These are phyloP conservation scores for Penicillium roqueforti DNA, from an alignment of 495 filamentous ascomycete genomes.

Conservation along the genomic window DNA sequence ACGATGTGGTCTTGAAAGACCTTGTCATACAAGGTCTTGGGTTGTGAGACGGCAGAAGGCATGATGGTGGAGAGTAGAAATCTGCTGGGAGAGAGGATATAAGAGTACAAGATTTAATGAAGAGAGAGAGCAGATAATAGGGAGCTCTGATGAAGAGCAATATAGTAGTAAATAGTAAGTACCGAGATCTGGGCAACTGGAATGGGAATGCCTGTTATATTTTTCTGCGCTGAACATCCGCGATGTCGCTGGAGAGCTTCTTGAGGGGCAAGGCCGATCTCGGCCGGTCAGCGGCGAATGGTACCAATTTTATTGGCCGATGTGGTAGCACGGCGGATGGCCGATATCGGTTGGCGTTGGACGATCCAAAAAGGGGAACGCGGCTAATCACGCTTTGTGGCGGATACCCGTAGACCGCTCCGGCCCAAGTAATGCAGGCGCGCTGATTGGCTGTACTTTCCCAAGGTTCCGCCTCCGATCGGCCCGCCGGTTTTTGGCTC, in stretches of 20 bases:
- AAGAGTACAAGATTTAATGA: neutral
- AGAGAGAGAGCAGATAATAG: neutral
- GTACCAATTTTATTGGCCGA: conserved; percentile 25
- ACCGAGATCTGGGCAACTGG: conserved; percentile 13
- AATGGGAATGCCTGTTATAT: conserved; percentile 24
- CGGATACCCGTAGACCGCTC: conserved; percentile 12
- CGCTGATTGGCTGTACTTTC: conserved; percentile 15
- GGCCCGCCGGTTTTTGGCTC: neutral
- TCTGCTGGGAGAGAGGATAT: neutral
- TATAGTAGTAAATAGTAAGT: neutral
- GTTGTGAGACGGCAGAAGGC: conserved; percentile 71
- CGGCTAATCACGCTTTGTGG: conserved; percentile 26
- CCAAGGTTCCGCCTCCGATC: conserved; percentile 15
- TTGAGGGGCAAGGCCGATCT: conserved; percentile 42
- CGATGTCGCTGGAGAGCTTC: conserved; percentile 40
- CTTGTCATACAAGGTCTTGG: conserved; percentile 96
- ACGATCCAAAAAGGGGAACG: conserved; percentile 10
- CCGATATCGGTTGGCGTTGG: conserved; percentile 21
- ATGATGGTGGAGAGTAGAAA: conserved; percentile 47
- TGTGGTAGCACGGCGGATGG: neutral
- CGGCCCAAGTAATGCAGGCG: conserved; percentile 11
- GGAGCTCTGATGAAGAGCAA: conserved; percentile 7
- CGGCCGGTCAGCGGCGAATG: conserved; percentile 43
- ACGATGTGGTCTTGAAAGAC: conserved; percentile 91
- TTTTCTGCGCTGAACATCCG: conserved; percentile 25